A percentile compares a stretch with the other conserved stretches of the same genome.
Conservation (phyloP, 148 eudicot species). For the Vaccinium myrtillus region DNA sequence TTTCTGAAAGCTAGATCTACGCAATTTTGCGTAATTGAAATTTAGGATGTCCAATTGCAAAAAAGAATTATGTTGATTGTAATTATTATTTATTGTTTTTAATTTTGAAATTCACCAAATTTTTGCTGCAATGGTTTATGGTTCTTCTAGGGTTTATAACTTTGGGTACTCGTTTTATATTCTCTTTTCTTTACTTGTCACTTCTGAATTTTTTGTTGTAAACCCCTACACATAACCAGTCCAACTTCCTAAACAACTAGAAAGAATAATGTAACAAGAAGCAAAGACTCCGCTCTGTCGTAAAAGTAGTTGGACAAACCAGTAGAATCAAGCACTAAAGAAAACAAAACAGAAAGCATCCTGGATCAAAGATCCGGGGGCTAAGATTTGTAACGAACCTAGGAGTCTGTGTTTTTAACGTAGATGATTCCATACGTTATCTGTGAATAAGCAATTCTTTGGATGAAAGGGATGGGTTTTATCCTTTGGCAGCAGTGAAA, state of each 20-base stretch:
- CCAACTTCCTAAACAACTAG: too few relatives aligned
- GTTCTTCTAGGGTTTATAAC: neutral
- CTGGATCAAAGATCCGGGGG: too few relatives aligned
- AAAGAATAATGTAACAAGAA: too few relatives aligned
- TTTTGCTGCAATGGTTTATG: neutral
- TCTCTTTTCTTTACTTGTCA: neutral
- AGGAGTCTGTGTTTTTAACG: neutral
- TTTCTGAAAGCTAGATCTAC: neutral
- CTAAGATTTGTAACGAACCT: too few relatives aligned
- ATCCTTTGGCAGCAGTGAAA: neutral
- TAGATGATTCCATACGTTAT: neutral
- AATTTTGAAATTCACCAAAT: neutral
- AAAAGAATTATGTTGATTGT: neutral
- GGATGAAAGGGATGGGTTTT: neutral
- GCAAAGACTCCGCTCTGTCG: too few relatives aligned
- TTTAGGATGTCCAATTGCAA: neutral
- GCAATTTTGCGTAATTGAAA: neutral
- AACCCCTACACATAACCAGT: too few relatives aligned
- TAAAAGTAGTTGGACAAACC: too few relatives aligned
- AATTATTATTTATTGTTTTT: neutral
- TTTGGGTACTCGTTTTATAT: neutral
- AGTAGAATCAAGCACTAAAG: too few relatives aligned
- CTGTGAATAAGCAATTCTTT: neutral
- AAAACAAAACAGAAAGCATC: too few relatives aligned
- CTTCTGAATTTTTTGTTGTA: neutral